Base-by-base conservation (phyloP, 2,329 filamentous ascomycete genomes). In the Colletotrichum limetticola region DNA sequence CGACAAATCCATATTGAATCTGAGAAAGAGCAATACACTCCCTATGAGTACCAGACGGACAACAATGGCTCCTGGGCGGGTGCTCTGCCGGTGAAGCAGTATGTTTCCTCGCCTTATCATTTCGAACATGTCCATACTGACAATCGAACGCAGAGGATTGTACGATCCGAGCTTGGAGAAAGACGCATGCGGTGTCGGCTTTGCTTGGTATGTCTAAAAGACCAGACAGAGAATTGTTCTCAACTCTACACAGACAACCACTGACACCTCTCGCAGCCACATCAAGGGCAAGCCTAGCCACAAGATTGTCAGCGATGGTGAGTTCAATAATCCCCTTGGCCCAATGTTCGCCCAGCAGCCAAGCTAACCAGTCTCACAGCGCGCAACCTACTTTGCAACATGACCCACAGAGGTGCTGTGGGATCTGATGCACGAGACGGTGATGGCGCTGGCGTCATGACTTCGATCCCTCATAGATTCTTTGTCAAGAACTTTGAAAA, bases 401-500 rank as follows among this genome's bases (percentile, higher is more conserved):
- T 99, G 97, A 98, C 97, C 89, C 97, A 99, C 88, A 93, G 97
- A 83, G 97, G 97, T 88, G 97, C 97, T 76, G 96, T 98, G 79
- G 97, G 97, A 78, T 98, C 97, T 74, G 97, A 99, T 88, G 95
- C 95, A 81, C 93, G 97, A 88, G 97, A 99, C 83, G 97, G 97
- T 82, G 97, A 99, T 83, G 97, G 97, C 83, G 97, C 97, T 79
- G 97, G 97, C 90, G 96, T 98, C 81, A 99, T 99, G 97, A 98
- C 96, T 77, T 98, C 95, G 74, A 98, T 99, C 80, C 97, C 97
- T 73, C 96, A 98, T 88, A 95, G 93, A 85, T 98, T 99, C 88
- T 98, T 99, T 84, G 88, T 98, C 82, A 99, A 98, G 89, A 97
- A 98, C 84, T 98, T 98, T 84, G 95, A 94, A 84, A 93, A 93